Base-by-base conservation (phyloP, 1,284 basidiomycete genomes). In the Tilletia horrida region DNA sequence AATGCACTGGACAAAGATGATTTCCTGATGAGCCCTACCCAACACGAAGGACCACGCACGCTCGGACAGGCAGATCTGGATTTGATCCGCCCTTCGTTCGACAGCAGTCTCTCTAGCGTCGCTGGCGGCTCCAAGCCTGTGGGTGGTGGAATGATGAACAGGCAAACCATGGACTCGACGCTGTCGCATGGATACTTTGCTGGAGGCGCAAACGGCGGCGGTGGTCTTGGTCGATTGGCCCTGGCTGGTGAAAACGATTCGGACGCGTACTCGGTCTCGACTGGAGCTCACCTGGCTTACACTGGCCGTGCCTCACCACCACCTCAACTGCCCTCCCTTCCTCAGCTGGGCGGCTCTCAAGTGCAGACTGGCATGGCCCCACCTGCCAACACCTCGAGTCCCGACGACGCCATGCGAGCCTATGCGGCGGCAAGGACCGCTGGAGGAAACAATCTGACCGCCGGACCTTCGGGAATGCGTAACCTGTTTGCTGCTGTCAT, bases 371-470 rank as follows among this genome's bases (percentile, higher is more conserved):
- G 76, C 59, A 78, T 78, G 76, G 71, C 73, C 14, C 73, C 76
- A 8, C 73, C 76, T 48, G 64, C 68, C 50, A 76, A 75, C 69
- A 67, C 70, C 48, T 66, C 72, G 27, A 76, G 74, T 65, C 76
- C 76, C 1, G 76, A 78, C 65, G 76, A 76, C 63, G 76, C 76
- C 16, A 68, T 78, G 69, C 74, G 72, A 66, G 74, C 76, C 64
- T 77, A 79, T 64, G 77, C 76, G 27, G 75, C 77, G 44, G 67
- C 75, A n/a, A 66, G 76, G 14, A 67, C 71, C 13, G 68, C 52
- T 43, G 72, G 67, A 11, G 65, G 35, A 55, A 64, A 40, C 35
- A 40, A 40, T 40, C 35, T 40, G 35, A 40, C 35, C 4, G 35
- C 66, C 1, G 61, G 50, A 27, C 45, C 57, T 21, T 50, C 52